phyloP scores from a whole-genome alignment of 352 stramenopile genomes.

The Phytopythium kandeliae region DNA sequence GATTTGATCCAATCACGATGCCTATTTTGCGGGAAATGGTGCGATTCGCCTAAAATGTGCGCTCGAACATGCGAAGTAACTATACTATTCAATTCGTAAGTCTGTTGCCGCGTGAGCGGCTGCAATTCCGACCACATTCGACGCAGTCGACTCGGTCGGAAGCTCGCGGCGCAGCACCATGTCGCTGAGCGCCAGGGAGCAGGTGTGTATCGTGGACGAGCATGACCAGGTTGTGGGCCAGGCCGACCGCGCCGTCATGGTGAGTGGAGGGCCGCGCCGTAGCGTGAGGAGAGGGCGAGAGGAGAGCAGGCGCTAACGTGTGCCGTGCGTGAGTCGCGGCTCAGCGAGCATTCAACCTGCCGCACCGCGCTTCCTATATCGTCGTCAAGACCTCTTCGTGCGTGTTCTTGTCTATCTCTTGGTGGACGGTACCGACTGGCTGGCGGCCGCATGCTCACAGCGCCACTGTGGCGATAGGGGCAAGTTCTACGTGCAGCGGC shows the following conservation, averaged over 20 bases:
- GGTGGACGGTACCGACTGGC: neutral
- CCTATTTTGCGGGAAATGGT: too few relatives aligned
- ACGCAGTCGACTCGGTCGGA: too few relatives aligned
- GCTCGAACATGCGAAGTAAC: too few relatives aligned
- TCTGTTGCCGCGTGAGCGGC: too few relatives aligned
- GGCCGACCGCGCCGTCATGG: slow-evolving; percentile 76
- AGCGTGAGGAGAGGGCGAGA: too few relatives aligned
- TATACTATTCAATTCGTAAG: too few relatives aligned
- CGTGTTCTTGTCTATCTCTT: neutral
- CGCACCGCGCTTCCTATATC: slow-evolving; percentile 84
- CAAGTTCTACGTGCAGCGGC: slow-evolving; percentile 78
- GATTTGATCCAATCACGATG: too few relatives aligned
- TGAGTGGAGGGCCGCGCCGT: slow-evolving; percentile 9
- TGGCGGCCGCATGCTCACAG: neutral
- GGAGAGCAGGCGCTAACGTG: too few relatives aligned
- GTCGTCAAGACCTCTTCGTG: slow-evolving; percentile 77
- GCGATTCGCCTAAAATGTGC: too few relatives aligned
- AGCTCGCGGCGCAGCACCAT: too few relatives aligned
- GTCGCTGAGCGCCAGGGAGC: slow-evolving; percentile 49
- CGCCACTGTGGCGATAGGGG: slow-evolving; percentile 26
- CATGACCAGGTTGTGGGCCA: slow-evolving; percentile 81
- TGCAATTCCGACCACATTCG: too few relatives aligned
- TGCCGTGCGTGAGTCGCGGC: neutral
- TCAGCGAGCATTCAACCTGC: slow-evolving; percentile 71
- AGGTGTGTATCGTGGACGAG: slow-evolving; percentile 83